Evolutionary conservation across 73 alveolate genomes (phyloP).

Genomic region (Paramecium primaurelia): DNA sequence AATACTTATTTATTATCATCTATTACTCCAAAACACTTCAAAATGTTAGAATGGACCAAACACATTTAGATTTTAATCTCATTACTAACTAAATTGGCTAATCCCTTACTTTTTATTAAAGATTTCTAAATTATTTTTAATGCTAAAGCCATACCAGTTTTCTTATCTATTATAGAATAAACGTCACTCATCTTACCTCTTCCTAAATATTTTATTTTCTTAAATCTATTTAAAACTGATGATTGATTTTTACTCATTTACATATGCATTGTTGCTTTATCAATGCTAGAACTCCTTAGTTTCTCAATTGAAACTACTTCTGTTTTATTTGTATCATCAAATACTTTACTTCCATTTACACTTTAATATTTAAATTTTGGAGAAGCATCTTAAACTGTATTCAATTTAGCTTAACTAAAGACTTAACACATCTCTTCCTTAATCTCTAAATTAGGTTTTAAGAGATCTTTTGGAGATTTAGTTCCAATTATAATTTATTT

Average conservation of each 20-base stretch:
- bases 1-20: conserved; percentile 9
- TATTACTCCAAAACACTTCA: not conserved
- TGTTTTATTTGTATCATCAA: not conserved
- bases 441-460: not conserved
- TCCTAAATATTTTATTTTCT: conserved; percentile 19
- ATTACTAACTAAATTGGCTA: not conserved
- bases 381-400: not conserved
- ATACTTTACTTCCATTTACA: not conserved
- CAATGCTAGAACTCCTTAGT: not conserved
- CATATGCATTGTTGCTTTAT: not conserved
- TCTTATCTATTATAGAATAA: not conserved
- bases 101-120: not conserved
- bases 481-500: not conserved
- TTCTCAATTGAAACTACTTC: not conserved
- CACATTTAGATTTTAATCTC: not conserved
- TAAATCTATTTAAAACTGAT: conserved; percentile 4
- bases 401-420: not conserved
- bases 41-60: not conserved
- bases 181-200: conserved; percentile 40
- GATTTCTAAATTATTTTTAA: not conserved
- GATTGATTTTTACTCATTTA: not conserved
- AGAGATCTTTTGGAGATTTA: not conserved
- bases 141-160: conserved; percentile 10
- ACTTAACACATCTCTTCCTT: not conserved
- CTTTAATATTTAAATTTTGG: not conserved